Conservation (phyloP, 306 rosid species). For the Arachis stenosperma region DNA sequence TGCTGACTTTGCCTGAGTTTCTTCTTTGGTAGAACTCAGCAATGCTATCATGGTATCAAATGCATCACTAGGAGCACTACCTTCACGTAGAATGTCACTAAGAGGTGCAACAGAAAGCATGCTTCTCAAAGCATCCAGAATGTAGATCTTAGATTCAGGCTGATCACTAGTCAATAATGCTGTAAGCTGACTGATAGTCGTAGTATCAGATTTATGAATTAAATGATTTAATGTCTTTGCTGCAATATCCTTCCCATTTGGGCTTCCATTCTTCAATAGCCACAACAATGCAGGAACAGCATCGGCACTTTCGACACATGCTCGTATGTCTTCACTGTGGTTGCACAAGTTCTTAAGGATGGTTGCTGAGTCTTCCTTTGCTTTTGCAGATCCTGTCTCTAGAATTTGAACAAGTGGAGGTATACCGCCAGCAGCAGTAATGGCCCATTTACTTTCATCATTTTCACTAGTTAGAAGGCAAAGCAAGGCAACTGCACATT, state of each 20-base stretch:
- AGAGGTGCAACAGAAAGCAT: slow-evolving; percentile 94
- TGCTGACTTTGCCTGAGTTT: slow-evolving; percentile 96
- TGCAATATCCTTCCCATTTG: slow-evolving; percentile 98
- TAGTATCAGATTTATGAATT: slow-evolving; percentile 95
- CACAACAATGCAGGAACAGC: slow-evolving; percentile 97
- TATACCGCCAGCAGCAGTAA: slow-evolving; percentile 99
- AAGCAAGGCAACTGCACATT: slow-evolving; percentile 96
- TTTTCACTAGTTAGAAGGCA: slow-evolving; percentile 87
- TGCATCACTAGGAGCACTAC: slow-evolving; percentile 94
- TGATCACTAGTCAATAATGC: slow-evolving; percentile 91
- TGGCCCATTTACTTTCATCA: slow-evolving; percentile 98
- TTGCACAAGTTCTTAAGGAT: slow-evolving; percentile 96
- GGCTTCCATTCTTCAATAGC: slow-evolving; percentile 95
- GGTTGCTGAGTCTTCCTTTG: slow-evolving; percentile 97
- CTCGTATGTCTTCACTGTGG: slow-evolving; percentile 98
- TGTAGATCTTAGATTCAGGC: slow-evolving; percentile 87
- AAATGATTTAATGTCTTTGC: slow-evolving; percentile 94
- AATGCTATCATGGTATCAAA: slow-evolving; percentile 83
- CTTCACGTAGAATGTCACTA: slow-evolving; percentile 84
- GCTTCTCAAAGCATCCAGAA: slow-evolving; percentile 89
- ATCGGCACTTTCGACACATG: slow-evolving; percentile 98
- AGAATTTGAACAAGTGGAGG: slow-evolving; percentile 99
- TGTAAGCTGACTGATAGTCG: slow-evolving; percentile 95
- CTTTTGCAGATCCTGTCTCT: slow-evolving; percentile 94
- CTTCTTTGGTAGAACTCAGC: slow-evolving; percentile 81